Evolutionary conservation across 2,329 filamentous ascomycete genomes (phyloP).

Genomic region (Trichoderma sp.): DNA sequence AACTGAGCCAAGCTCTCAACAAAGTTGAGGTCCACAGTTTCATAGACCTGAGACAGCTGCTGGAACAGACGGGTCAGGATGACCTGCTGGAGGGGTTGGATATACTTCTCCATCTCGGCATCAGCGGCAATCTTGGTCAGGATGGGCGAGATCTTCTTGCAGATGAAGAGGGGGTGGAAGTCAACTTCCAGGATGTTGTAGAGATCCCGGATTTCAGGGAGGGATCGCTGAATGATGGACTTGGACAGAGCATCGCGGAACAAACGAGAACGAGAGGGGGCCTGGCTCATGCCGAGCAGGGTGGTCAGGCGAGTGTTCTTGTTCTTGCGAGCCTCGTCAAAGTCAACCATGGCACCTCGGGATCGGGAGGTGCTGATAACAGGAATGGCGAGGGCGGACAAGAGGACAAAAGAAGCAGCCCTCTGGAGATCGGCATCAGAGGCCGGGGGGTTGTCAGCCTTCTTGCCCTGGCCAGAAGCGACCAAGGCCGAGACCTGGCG

Average conservation of each 20-base stretch:
- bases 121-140: slow-evolving; percentile 89
- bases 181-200: slow-evolving; percentile 99
- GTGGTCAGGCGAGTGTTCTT: slow-evolving; percentile 98
- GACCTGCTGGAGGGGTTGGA: slow-evolving; percentile 93
- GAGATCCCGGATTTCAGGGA: slow-evolving; percentile 91
- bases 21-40: slow-evolving; percentile 91
- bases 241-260: slow-evolving; percentile 97
- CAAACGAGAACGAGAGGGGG: slow-evolving; percentile 82
- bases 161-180: slow-evolving; percentile 97
- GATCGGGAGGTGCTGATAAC: slow-evolving; percentile 98
- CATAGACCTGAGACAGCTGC: slow-evolving; percentile 97
- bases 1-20: slow-evolving; percentile 93
- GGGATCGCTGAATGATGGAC: slow-evolving; percentile 85
- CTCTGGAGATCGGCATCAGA: slow-evolving; percentile 89
- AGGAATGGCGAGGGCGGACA: slow-evolving; percentile 94
- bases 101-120: slow-evolving; percentile 95
- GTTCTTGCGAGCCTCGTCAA: slow-evolving; percentile 96
- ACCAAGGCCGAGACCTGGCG: slow-evolving; percentile 84
- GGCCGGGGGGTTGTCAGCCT: slow-evolving; percentile 89
- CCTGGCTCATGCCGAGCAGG: slow-evolving; percentile 86
- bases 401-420: slow-evolving; percentile 89
- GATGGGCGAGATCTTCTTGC: slow-evolving; percentile 98
- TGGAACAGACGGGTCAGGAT: slow-evolving; percentile 98
- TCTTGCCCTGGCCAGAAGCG: slow-evolving; percentile 80
- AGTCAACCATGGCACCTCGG: slow-evolving; percentile 91